Base-by-base conservation (phyloP, 495 filamentous ascomycete species). In the Penicillium salamii region DNA sequence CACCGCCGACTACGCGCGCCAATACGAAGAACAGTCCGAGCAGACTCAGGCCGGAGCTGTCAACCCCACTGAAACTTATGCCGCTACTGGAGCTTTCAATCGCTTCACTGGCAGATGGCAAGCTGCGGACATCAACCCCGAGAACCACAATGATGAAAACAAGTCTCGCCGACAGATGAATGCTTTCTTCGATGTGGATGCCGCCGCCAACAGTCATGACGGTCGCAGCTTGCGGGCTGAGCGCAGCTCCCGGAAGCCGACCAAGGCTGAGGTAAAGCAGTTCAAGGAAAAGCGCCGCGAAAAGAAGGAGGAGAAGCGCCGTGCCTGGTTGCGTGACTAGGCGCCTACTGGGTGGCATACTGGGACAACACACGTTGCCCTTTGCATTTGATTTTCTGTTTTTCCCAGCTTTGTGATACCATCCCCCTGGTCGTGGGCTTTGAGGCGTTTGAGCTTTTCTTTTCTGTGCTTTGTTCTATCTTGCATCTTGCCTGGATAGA, bases 161-260 rank as follows among this genome's bases (percentile, higher is more conserved):
- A 96, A 96, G 77, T 83, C 82, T 34, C 79, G 75, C 46, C 77
- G 95, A 38, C 93, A 97, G 75, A 88, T 97, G 88, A 86, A 85
- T 61, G 89, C 91, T 8, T 98, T 84, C 69, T 98, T 96, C 62
- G 95, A 97, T 61, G 93, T 97, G n/a, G 93, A 97, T 71, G 89
- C 91, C 9, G 92, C 91, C 17, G 95, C 95, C 1, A 97, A 97
- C 62, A 83, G 79, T 53, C 93, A 98, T 56, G 87, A 96, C 59
- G 93, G 93, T 6, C 81, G 88, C 46, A 96, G 90, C 62, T 69
- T 98, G 42, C 95, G 92, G 68, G 93, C 89, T 7, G 93, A 98
- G 71, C 76, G 66, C 24, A 83, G 85, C 34, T 84, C 83, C n/a
- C 91, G 90, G 78, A 96, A 91, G 74, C 73, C 95, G 33, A 88